Percentiles rank a stretch among this genome's conserved stretches.
Evolutionary conservation across 129 eudicot genomes (phyloP).

Genomic region (Mikania micrantha): DNA sequence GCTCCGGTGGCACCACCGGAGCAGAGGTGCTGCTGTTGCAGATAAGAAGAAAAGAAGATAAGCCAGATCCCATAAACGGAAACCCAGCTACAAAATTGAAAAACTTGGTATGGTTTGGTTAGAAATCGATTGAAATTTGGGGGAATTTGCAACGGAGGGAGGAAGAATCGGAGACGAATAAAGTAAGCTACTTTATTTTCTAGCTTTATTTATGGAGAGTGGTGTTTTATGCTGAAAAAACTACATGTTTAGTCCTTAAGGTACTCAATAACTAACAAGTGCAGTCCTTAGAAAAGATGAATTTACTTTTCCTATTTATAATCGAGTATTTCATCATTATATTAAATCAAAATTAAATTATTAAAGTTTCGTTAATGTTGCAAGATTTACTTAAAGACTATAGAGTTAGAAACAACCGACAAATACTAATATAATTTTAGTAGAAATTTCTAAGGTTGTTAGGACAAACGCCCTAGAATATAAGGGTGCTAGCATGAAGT

Average conservation of each 20-base stretch:
- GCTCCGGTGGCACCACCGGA: conserved; percentile 24
- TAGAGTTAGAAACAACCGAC: too few species aligned
- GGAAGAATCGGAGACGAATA: background rate
- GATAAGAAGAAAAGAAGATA: conserved; percentile 24
- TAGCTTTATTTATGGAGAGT: background rate
- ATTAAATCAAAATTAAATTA: too few species aligned
- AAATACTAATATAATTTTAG: too few species aligned
- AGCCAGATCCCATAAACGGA: conserved; percentile 28
- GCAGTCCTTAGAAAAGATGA: background rate
- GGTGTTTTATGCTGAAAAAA: background rate
- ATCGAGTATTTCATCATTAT: background rate
- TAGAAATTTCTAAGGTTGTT: too few species aligned
- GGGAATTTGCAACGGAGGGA: background rate
- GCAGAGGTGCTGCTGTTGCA: conserved; percentile 26
- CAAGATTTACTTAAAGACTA: too few species aligned
- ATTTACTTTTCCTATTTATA: background rate
- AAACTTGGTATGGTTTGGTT: background rate
- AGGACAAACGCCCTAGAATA: too few species aligned
- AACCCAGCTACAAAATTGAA: background rate
- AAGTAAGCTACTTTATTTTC: conserved; percentile 5
- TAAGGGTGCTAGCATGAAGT: too few species aligned
- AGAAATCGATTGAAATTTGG: background rate
- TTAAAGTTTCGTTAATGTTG: too few species aligned
- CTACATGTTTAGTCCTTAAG: background rate
- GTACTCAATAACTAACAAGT: background rate